Evolutionary conservation across 768 basidiomycete species (phyloP), one percentile per base, ranked within the genome.

Genomic region (Rhodotorula sphaerocarpa): DNA sequence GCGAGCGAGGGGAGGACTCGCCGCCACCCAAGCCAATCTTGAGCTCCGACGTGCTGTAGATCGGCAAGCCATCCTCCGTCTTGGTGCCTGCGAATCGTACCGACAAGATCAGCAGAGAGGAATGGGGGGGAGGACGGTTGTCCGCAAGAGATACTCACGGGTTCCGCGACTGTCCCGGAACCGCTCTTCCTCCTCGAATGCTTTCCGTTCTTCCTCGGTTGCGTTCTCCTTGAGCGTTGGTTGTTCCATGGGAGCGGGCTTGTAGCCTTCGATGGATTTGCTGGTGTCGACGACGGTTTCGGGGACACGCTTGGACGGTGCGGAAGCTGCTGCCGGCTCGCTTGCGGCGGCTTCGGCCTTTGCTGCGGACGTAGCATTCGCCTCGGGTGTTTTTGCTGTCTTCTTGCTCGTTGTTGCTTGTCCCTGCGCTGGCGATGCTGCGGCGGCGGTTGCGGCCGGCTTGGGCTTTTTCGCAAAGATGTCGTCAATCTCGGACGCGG

Each of bases 21-120:
- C 70, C 66, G 39, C 71, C 71, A 12, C 71, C 71, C 16, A 64
- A 27, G 2, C 70, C 70, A 43, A 71, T 71, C 48, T 62, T 67
- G 44, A 72, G 70, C 41, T 72, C 71, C 20, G 63, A 30, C 10
- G 51, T 57, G 43, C 60, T 61, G 60, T 70, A 72, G 36, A 72
- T 72, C 21, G 65, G 55, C 50, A 72, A 36, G 9, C 71, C 71
- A 47, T 72, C 71, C 5, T 72, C 71, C n/a, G 71, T 72, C 41
- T 63, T 59, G 9, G 61, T 57, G 9, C 71, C 71, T 72, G 65
- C 36, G 36, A 9, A 39, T n/a, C n/a, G n/a, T n/a, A 39, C 36
- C 36, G 36, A 39, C 25, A 2, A 0, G 27, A 25, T 0, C 28
- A 16, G 0, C 25, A 23, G 0, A 14, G 21, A 7, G 0, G 3